A percentile compares a stretch with the other conserved stretches of the same genome.
phyloP scores from a whole-genome alignment of 163 green algal species.

The Scenedesmus sp. region DNA sequence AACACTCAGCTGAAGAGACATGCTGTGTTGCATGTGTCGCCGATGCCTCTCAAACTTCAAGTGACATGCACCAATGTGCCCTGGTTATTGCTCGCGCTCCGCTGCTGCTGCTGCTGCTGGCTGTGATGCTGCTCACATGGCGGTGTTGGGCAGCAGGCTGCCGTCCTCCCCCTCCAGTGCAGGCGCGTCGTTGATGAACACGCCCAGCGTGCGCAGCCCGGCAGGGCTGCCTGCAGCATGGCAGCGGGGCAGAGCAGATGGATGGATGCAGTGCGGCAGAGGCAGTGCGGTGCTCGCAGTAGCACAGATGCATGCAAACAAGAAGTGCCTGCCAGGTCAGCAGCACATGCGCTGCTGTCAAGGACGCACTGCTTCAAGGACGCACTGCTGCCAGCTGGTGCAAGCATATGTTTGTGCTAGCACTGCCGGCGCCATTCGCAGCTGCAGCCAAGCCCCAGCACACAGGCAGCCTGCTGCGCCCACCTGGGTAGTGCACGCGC shows the following conservation, averaged over 20 bases:
- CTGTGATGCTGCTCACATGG: conserved; percentile 4
- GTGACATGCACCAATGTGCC: neutral
- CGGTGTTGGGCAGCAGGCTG: neutral
- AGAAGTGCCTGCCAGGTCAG: neutral
- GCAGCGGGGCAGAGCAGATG: neutral
- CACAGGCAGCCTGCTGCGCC: neutral
- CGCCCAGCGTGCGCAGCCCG: neutral
- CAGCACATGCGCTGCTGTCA: neutral
- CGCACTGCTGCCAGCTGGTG: neutral
- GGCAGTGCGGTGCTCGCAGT: neutral
- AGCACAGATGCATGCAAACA: neutral
- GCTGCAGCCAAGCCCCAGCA: neutral
- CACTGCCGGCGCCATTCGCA: neutral
- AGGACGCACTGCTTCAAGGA: neutral
- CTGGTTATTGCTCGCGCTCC: no score
- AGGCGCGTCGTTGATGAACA: conserved; percentile 25
- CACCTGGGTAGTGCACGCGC: neutral
- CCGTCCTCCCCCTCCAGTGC: conserved; percentile 6
- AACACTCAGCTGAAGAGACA: no score
- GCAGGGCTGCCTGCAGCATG: neutral
- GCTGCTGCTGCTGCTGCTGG: neutral
- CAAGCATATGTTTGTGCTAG: neutral
- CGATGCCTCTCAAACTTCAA: no score
- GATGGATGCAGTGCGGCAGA: neutral
- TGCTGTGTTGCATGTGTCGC: neutral